phyloP scores from a whole-genome alignment of 163 green algal species.

The Coccomyxa subellipsoidea region DNA sequence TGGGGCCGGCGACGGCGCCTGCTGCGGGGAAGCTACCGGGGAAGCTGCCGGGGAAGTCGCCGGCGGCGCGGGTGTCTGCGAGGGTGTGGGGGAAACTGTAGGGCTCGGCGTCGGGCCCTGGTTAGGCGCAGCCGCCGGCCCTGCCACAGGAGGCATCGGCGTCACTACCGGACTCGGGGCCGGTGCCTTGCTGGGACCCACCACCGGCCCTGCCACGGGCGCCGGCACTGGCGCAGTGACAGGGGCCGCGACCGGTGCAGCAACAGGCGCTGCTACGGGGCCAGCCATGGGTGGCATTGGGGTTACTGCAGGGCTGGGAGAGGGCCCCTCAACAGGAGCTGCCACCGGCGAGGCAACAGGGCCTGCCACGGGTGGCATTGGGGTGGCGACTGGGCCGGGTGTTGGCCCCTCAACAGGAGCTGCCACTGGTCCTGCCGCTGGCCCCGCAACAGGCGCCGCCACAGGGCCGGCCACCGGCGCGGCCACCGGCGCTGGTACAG shows the following conservation, averaged over 20 bases:
- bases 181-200: neutral
- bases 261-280: neutral
- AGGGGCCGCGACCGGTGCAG: neutral
- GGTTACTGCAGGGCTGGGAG: neutral
- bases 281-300: neutral
- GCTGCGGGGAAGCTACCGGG: neutral
- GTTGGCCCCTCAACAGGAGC: neutral
- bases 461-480: neutral
- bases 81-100: neutral
- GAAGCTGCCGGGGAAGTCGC: neutral
- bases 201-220: no score
- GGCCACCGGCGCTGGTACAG: neutral
- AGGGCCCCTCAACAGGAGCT: neutral
- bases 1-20: neutral
- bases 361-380: neutral
- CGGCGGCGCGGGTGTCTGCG: neutral
- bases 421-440: neutral
- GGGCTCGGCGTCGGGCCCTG: neutral
- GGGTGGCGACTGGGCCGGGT: no score
- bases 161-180: neutral
- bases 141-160: neutral
- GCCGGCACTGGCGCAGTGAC: neutral
- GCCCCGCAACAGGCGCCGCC: neutral
- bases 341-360: neutral
- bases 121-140: neutral